These are phyloP conservation scores for Mycena vulgaris DNA, from an alignment of 768 basidiomycete genomes.

Conservation along the genomic window DNA sequence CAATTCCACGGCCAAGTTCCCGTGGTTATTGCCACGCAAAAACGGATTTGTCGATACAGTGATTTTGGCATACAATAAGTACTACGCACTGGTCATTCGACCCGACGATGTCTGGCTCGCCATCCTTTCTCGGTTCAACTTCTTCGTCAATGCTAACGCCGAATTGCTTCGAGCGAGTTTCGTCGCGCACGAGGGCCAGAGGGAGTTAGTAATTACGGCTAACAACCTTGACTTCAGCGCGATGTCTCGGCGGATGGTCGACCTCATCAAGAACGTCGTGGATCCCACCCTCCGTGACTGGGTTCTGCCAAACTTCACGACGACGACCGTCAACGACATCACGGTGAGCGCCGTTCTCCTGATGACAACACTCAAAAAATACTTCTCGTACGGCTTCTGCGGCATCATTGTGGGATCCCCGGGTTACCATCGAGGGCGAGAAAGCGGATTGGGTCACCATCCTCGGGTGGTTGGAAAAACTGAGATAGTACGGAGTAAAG, in stretches of 20 bases:
- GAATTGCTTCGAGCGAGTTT: no score
- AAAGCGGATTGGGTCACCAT: not conserved
- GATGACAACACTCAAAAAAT: no score
- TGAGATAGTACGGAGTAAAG: not conserved
- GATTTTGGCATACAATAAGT: not conserved
- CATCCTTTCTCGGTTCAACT: not conserved
- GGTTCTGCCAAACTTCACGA: no score
- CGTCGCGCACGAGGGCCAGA: no score
- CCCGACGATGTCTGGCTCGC: not conserved
- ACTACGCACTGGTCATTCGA: not conserved
- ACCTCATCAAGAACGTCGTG: slow-evolving; percentile 1
- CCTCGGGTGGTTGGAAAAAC: not conserved
- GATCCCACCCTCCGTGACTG: not conserved
- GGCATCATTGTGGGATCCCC: not conserved
- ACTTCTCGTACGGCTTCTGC: no score
- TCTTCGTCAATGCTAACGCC: no score
- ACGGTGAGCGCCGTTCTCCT: no score
- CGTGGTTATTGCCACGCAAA: not conserved
- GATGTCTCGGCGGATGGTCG: not conserved
- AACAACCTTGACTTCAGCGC: not conserved
- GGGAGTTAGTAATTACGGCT: not conserved
- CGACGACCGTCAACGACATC: no score
- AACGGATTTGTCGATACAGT: not conserved
- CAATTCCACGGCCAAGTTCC: no score
- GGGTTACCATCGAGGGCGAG: slow-evolving; percentile 5